Base-by-base conservation (phyloP, 805 yeast genomes). In the Kuraishia floccosa region DNA sequence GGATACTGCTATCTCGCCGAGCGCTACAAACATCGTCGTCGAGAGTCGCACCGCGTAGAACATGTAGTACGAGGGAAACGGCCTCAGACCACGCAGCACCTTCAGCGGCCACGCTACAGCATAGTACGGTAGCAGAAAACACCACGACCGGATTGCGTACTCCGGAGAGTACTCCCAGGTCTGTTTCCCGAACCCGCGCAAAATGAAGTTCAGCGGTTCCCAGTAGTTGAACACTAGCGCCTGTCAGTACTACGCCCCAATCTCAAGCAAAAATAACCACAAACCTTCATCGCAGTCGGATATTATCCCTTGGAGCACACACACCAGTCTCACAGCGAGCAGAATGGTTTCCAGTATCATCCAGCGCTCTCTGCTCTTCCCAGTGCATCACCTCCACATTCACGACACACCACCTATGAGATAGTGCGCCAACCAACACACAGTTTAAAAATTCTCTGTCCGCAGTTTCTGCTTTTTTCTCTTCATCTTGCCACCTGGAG, bases 101-200 rank as follows among this genome's bases (percentile, higher is more conserved):
- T 11, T 8, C 11, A 16, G 16, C 9, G 32, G 29, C 15, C 14
- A 14, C 20, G 16, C 10, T 12, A 28, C 11, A n/a, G 18, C 17
- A 15, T 23, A 18, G 40, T 64, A 67, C 2, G 72, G 82, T 5
- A 74, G 37, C 17, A 87, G 56, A 42, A 80, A 86, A 2, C 81
- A 66, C 75, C 91, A 89, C 2, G 95, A 83, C 40, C 97, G 58
- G 33, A 87, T 83, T 12, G 94, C 84, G 45, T 71, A 84, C 32
- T 68, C 80, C 0, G 96, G 96, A 1, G 95, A 83, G 50, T 87
- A 89, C 48, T 87, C 96, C 96, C 96, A 87, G 0, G 96, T 87
- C 52, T 86, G 86, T 43, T 86, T 81, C 2, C 96, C 97, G 50
- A 85, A 84, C 3, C 79, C 80, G 40, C 94, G 67, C 1, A 78